Conservation (phyloP, 352 stramenopile genomes). For the Aphanomyces cochlioides region DNA sequence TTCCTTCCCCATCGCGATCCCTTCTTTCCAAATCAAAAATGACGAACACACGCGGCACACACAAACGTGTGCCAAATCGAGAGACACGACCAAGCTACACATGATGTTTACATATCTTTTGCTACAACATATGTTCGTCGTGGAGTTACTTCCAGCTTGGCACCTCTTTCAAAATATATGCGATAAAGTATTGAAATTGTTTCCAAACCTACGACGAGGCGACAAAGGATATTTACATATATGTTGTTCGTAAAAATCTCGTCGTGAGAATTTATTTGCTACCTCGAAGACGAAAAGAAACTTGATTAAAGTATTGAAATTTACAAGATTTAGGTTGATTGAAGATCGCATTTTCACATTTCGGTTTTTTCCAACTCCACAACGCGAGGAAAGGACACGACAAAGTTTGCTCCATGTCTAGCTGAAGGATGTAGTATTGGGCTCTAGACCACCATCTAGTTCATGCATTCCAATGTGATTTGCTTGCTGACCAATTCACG, state of each 20-base stretch:
- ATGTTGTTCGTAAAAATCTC: constrained; percentile 1
- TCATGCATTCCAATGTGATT: no score
- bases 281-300: not conserved
- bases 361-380: no score
- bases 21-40: constrained; percentile 11
- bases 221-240: constrained; percentile 9
- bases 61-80: not conserved
- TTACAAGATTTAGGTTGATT: not conserved
- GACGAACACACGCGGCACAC: not conserved
- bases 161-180: no score
- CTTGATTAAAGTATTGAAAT: constrained; percentile 1
- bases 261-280: not conserved
- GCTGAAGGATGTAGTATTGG: no score
- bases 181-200: no score
- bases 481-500: no score
- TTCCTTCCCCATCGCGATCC: constrained; percentile 17
- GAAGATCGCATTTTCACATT: no score
- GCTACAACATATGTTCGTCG: not conserved
- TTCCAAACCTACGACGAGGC: not conserved
- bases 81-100: not conserved
- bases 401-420: no score
- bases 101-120: constrained; percentile 7
- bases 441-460: no score
- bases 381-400: no score
- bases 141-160: not conserved